These are phyloP conservation scores for Chrysosporium queenslandicum DNA, from an alignment of 2,329 filamentous ascomycete genomes.

Conservation along the genomic window DNA sequence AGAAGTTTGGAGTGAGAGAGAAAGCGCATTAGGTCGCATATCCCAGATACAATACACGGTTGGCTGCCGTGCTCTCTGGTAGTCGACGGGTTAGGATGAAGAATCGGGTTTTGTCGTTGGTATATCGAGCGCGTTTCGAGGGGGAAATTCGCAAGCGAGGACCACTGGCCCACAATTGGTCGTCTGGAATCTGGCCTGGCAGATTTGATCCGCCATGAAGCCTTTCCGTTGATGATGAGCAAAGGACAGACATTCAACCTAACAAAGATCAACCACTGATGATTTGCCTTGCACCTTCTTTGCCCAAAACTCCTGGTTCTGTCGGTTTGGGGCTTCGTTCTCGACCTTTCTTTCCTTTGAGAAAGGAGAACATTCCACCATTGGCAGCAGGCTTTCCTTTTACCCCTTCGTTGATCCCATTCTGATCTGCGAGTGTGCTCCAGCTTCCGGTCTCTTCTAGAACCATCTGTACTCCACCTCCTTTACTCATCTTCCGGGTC, in stretches of 20 bases:
- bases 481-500: conserved; percentile 62
- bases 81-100: too few species aligned
- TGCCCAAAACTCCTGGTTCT: conserved; percentile 85
- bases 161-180: too few species aligned
- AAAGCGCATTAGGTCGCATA: too few species aligned
- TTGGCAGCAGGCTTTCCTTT: conserved; percentile 45
- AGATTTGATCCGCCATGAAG: too few species aligned
- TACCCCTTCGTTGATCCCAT: conserved; percentile 58
- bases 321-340: conserved; percentile 89
- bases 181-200: too few species aligned
- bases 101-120: too few species aligned
- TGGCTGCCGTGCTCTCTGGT: too few species aligned
- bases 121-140: too few species aligned
- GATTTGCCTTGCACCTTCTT: conserved; percentile 80
- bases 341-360: conserved; percentile 79
- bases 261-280: conserved; percentile 49
- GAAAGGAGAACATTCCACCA: conserved; percentile 79
- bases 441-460: conserved; percentile 82
- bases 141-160: too few species aligned
- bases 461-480: conserved; percentile 81
- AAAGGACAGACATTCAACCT: background rate
- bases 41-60: too few species aligned
- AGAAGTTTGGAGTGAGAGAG: background rate
- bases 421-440: conserved; percentile 81
- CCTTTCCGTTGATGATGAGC: too few species aligned